These are phyloP conservation scores for Suillus alpinus DNA, from an alignment of 768 basidiomycete species.

Conservation along the genomic window DNA sequence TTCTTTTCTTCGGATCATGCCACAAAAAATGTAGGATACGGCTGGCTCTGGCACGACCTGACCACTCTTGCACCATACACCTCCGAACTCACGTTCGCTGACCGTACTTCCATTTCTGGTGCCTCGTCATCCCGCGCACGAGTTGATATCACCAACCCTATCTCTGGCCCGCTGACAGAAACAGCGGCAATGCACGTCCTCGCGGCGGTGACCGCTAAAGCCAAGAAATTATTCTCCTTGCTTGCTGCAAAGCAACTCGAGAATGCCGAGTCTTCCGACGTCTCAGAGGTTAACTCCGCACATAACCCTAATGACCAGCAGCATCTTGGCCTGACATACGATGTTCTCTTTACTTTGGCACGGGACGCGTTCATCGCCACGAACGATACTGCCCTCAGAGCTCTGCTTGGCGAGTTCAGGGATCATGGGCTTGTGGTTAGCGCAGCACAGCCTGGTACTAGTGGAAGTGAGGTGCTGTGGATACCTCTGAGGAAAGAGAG, in stretches of 20 bases:
- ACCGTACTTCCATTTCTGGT: constrained; percentile 60
- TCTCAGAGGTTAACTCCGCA: constrained; percentile 11
- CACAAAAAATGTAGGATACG: constrained; percentile 41
- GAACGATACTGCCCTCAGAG: constrained; percentile 79
- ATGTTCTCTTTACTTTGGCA: constrained; percentile 69
- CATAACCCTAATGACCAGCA: constrained; percentile 34
- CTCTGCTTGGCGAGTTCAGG: constrained; percentile 84
- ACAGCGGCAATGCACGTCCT: constrained; percentile 79
- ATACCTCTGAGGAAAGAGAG: constrained; percentile 83
- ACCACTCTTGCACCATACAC: constrained; percentile 85
- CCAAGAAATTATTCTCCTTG: constrained; percentile 75
- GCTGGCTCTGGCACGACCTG: constrained; percentile 88
- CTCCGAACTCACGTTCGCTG: constrained; percentile 66
- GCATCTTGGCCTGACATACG: constrained; percentile 59
- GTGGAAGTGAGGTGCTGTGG: constrained; percentile 71
- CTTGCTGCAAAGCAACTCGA: constrained; percentile 70
- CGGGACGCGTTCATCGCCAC: constrained; percentile 85
- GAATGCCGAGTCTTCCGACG: constrained; percentile 34
- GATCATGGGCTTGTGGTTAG: constrained; percentile 85
- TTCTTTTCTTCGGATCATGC: constrained; percentile 17
- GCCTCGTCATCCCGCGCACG: constrained; percentile 36
- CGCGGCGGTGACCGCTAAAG: constrained; percentile 82
- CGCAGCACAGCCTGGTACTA: constrained; percentile 38
- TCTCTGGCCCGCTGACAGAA: constrained; percentile 57
- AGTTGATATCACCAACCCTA: constrained; percentile 30